These are phyloP conservation scores for Saccharomycopsis schoenii DNA, from an alignment of 805 yeast genomes.

Conservation along the genomic window DNA sequence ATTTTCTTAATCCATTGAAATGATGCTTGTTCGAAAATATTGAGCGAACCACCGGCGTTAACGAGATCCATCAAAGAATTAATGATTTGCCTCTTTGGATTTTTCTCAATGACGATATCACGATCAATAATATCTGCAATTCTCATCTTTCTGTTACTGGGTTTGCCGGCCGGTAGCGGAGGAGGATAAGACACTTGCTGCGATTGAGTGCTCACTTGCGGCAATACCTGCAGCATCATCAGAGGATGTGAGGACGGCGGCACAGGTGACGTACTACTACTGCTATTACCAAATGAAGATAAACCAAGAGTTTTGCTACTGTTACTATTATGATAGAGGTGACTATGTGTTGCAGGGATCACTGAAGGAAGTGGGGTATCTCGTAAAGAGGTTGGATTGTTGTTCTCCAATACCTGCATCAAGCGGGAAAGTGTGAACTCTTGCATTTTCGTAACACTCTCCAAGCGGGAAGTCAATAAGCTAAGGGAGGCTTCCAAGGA, in stretches of 20 bases:
- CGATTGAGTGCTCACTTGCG: background rate
- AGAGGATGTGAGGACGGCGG: background rate
- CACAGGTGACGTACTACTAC: background rate
- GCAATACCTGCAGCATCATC: background rate
- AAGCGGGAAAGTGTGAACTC: background rate
- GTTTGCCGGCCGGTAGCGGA: background rate
- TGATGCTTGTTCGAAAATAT: constrained; percentile 6
- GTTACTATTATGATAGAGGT: background rate
- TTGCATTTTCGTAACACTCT: background rate
- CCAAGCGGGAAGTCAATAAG: background rate
- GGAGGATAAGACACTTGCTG: background rate
- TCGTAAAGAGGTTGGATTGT: background rate
- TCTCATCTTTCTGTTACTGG: background rate
- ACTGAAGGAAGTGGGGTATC: background rate
- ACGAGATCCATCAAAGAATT: constrained; percentile 6
- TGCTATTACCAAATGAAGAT: background rate
- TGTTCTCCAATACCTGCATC: background rate
- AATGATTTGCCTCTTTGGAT: background rate
- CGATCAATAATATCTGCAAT: constrained; percentile 1
- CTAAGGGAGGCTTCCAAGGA: background rate
- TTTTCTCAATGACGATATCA: background rate
- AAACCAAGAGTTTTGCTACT: background rate
- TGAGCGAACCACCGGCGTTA: background rate
- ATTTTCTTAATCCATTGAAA: constrained; percentile 3
- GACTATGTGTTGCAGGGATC: background rate